A percentile compares a stretch with the other conserved stretches of the same genome.
Conservation (phyloP, 1,284 basidiomycete genomes). For the Sanghuangporus baumii region DNA sequence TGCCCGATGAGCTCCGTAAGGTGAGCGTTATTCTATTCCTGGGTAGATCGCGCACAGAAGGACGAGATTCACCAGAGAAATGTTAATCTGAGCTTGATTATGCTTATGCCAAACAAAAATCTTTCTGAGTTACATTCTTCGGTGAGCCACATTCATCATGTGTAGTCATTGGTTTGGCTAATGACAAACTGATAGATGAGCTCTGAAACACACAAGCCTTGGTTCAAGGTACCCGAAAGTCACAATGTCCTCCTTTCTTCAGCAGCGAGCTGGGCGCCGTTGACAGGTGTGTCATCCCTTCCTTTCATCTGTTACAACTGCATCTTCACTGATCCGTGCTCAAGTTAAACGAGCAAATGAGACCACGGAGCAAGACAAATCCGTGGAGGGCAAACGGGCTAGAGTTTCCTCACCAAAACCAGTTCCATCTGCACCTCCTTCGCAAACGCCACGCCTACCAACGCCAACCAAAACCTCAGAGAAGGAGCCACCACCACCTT, state of each 20-base stretch:
- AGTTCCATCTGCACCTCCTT: not conserved
- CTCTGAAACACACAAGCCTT: slow-evolving; percentile 38
- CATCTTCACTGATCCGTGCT: not conserved
- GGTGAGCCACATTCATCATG: slow-evolving; percentile 27
- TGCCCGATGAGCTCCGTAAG: slow-evolving; percentile 59
- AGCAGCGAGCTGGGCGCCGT: slow-evolving; percentile 8
- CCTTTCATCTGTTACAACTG: not conserved
- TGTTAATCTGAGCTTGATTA: slow-evolving; percentile 52
- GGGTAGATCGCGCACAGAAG: not conserved
- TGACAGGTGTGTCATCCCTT: not conserved
- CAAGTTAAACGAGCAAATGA: slow-evolving; percentile 12
- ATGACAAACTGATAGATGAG: slow-evolving; percentile 26
- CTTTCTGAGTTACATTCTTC: slow-evolving; percentile 47
- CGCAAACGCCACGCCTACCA: not conserved
- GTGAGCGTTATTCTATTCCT: slow-evolving; percentile 29
- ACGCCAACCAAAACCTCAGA: not conserved
- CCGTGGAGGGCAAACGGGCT: slow-evolving; percentile 6
- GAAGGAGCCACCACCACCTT: not conserved
- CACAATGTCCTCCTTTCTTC: slow-evolving; percentile 30
- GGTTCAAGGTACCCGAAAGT: slow-evolving; percentile 45
- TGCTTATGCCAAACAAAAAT: slow-evolving; percentile 38
- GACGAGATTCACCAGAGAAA: slow-evolving; percentile 40
- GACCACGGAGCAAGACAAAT: not conserved
- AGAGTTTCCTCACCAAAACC: slow-evolving; percentile 1
- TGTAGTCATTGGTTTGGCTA: slow-evolving; percentile 21